phyloP scores from a whole-genome alignment of 2,329 filamentous ascomycete species.

The Metarhizium guizhouense region DNA sequence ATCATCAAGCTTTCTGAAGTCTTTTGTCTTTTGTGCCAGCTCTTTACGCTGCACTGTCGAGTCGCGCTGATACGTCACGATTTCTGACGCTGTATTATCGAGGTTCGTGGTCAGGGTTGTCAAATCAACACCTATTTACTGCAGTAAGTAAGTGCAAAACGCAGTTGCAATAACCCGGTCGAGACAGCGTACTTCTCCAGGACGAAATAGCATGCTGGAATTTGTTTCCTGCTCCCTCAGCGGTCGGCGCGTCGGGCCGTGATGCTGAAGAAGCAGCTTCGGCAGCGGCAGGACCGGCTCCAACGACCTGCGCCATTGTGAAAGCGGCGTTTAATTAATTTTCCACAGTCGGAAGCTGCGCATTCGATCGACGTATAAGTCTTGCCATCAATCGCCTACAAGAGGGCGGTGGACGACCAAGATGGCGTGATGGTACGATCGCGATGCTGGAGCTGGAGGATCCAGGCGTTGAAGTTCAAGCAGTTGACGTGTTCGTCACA shows the following conservation, averaged over 20 bases:
- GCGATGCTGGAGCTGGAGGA: background rate
- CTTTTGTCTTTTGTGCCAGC: constrained; percentile 96
- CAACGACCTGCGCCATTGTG: constrained; percentile 24
- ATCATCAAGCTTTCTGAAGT: constrained; percentile 92
- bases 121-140: constrained; percentile 67
- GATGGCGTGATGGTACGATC: background rate
- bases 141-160: background rate
- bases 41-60: constrained; percentile 96
- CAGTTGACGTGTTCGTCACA: background rate
- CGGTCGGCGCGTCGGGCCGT: constrained; percentile 19
- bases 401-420: background rate
- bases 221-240: constrained; percentile 64
- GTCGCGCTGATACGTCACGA: constrained; percentile 87
- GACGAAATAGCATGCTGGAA: constrained; percentile 94
- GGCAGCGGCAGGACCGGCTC: constrained; percentile 17
- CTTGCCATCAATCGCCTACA: background rate
- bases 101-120: constrained; percentile 74
- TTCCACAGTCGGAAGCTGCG: background rate
- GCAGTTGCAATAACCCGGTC: background rate
- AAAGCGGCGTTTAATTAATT: background rate
- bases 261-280: constrained; percentile 13
- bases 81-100: constrained; percentile 89
- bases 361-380: background rate
- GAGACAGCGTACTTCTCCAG: constrained; percentile 69
- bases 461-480: background rate